Percentiles rank a stretch among this genome's conserved stretches.
Evolutionary conservation across 2,329 filamentous ascomycete genomes (phyloP).

Genomic region (Talaromyces albobiverticillius): DNA sequence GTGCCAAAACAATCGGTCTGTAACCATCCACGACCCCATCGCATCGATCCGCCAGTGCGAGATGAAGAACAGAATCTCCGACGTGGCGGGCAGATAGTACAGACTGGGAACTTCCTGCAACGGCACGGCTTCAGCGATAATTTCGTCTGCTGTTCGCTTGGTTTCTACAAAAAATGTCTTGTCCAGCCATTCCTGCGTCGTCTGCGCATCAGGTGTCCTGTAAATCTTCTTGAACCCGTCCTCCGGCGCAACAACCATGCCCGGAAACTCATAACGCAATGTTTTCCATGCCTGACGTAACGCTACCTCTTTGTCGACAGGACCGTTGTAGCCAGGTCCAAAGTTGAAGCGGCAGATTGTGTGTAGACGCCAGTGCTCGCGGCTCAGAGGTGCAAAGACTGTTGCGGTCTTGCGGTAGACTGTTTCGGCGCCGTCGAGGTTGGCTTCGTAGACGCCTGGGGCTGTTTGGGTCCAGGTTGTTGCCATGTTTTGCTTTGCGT

Average conservation of each 20-base stretch:
- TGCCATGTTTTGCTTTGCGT: too few relatives aligned
- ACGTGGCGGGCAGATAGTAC: conserved; percentile 13
- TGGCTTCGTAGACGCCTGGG: conserved; percentile 1
- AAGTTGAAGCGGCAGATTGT: conserved; percentile 12
- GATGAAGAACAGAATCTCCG: conserved; percentile 15
- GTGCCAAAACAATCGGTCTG: conserved; percentile 10
- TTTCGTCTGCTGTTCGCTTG: conserved; percentile 11
- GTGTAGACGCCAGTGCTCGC: conserved; percentile 15
- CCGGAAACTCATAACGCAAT: conserved; percentile 14
- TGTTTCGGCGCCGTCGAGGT: conserved; percentile 25
- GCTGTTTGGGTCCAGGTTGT: background rate
- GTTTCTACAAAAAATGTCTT: conserved; percentile 15
- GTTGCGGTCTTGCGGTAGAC: conserved; percentile 8
- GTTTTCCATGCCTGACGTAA: conserved; percentile 16
- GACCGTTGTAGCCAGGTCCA: background rate
- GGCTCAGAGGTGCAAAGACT: background rate
- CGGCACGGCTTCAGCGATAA: conserved; percentile 3
- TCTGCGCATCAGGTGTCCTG: background rate
- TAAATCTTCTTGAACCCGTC: conserved; percentile 12
- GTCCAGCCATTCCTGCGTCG: conserved; percentile 9
- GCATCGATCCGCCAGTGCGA: conserved; percentile 19
- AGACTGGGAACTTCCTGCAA: conserved; percentile 14
- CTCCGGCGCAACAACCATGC: conserved; percentile 10
- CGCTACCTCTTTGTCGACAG: background rate
- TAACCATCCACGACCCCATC: conserved; percentile 14